Evolutionary conservation across 768 basidiomycete genomes (phyloP), one percentile per base, ranked within the genome.

Genomic region (Suillus hirtellus): DNA sequence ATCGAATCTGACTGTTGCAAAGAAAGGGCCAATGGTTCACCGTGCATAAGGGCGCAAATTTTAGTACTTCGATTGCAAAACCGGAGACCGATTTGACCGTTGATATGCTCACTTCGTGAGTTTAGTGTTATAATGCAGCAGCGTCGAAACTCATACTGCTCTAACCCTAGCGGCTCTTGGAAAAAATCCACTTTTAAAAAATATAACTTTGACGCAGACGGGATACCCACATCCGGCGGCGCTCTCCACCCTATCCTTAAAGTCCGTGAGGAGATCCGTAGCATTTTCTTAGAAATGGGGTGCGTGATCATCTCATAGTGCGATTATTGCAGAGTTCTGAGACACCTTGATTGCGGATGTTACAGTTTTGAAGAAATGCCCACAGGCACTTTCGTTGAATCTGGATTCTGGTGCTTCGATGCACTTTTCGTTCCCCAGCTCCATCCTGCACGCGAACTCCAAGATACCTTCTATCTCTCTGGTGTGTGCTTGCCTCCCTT

Each of bases 251-350:
- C 97, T 17, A 82, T 99, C 40, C 86, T 99, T 63, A 99, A 99
- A 81, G 97, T 99, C 31, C 84, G 97, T 62, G 97, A 99, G 78
- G 97, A 99, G 76, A 93, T 99, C 72, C 85, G 96, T 60, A 91
- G 91, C 74, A 98, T 99, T 71, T 99, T 99, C 84, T 84, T 99
- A 69, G 97, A 99, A 76, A 99, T 99, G 96, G 97, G 97, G 96
- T 98, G 66, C 60, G 86, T 76, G 7, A 24, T 52, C 17, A 42
- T 40, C 27, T 19, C 5, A 24, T 19, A 12, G 38, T 42, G 10
- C 10, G 19, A 31, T 12, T 3, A 27, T 49, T 4, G 21, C 21
- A 47, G 21, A 47, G 14, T 47, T 21, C 19, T n/a, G 24, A 31
- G 14, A 8, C 19, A 34, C 31, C 35, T 31, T 66, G 50, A 71